Conservation (phyloP, 192 early-diverging fungal genomes). For the Borealophlyctis nickersoniae region DNA sequence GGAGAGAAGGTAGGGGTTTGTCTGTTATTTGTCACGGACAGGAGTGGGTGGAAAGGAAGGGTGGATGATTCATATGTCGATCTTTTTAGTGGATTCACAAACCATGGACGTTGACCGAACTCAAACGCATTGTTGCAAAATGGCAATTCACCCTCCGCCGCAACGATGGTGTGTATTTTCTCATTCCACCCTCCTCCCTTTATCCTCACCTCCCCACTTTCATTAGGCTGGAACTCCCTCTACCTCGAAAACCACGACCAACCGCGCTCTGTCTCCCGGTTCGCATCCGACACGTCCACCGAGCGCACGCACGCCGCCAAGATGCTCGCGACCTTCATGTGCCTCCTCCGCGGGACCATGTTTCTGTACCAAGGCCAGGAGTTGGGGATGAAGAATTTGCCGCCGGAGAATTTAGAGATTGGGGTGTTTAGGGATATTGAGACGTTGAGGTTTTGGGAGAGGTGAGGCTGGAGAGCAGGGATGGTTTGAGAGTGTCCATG, state of each 20-base stretch:
- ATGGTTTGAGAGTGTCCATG: too few relatives aligned
- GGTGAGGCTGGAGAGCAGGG: too few relatives aligned
- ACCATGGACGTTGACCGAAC: background rate
- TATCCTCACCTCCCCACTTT: background rate
- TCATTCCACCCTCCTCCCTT: background rate
- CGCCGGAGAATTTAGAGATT: background rate
- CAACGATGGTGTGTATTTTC: background rate
- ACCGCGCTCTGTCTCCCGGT: background rate
- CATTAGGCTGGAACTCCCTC: background rate
- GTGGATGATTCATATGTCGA: too few relatives aligned
- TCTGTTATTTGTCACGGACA: too few relatives aligned
- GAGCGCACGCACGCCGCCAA: background rate
- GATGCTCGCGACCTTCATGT: background rate
- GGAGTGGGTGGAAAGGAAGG: too few relatives aligned
- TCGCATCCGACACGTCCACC: background rate
- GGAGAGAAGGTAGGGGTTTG: background rate
- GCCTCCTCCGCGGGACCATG: background rate
- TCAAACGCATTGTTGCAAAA: background rate
- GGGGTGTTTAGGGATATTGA: background rate
- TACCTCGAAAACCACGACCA: conserved; percentile 2
- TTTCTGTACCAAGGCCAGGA: background rate
- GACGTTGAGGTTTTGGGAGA: background rate
- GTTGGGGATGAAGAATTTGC: background rate
- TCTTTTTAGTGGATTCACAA: background rate
- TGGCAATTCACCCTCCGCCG: background rate